Evolutionary conservation across 1,284 basidiomycete species (phyloP), one percentile per base, ranked within the genome.

Genomic region (Cutaneotrichosporon cavernicola): DNA sequence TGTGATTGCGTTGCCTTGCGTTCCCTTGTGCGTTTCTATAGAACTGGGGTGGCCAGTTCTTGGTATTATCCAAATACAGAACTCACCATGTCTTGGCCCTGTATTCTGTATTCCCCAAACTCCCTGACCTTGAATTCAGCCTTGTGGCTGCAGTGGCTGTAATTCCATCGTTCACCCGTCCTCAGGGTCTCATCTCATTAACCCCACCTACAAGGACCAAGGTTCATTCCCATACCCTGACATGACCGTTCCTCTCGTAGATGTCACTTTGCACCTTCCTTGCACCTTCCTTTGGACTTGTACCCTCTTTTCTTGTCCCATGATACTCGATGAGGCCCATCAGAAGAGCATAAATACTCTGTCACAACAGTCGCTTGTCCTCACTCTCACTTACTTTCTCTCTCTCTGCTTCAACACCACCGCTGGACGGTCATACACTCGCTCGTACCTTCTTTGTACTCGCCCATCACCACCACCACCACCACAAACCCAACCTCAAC

Each of bases 371-470:
- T 31, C 26, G 13, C 49, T 51, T 30, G 14, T 31, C 49, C 26
- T n/a, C 34, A 59, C 51, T 18, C 58, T n/a, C 43, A 46, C 43
- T 40, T 14, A 5, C 49, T 30, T 22, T 47, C n/a, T 51, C 22
- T 30, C 22, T 21, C 49, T 51, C 21, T 22, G 7, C n/a, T 21
- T 51, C 49, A 30, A n/a, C 43, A n/a, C 16, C 1, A 18, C 43
- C 43, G 43, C 43, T 46, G 43, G 43, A 46, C 43, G 43, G 43
- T 18, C 43, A 18, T 18, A 46, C 18, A 4, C 18, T 46, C 43
- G 16, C 43, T 46, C 43, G 18, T 46, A 52, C 51, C 8, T 32
- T 52, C 53, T 38, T 38, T 56, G 34, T 38, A 56, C 32, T 16
- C 34, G 16, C 34, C 14, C 34, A 36, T 30, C 30, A 32, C 51